Base-by-base conservation (phyloP, 768 basidiomycete species). In the Macrolepiota fuliginosa region DNA sequence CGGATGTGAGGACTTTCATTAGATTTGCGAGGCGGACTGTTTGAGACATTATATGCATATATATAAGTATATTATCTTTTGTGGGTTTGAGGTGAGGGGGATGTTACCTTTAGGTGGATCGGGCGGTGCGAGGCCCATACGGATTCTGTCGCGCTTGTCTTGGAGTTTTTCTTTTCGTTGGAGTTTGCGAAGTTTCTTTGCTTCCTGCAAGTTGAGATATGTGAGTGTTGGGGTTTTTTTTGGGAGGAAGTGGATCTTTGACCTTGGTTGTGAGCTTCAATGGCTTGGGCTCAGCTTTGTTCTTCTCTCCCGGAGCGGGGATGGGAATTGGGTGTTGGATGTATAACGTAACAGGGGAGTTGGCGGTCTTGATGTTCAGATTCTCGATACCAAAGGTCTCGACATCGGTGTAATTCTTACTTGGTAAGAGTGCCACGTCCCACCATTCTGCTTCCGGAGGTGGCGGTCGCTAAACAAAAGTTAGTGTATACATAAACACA, bases 251-350 rank as follows among this genome's bases (percentile, higher is more conserved):
- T 9, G 0, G 27, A 49, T 29, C 70, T n/a, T n/a, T 25, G 58
- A 85, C 92, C 86, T 92, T 98, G 76, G 89, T 91, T 3, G 96
- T 99, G 63, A 99, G 74, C 84, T 92, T 97, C 66, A 98, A 74
- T 1, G 94, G 90, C 70, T 96, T 93, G 58, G 91, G 71, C n/a
- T 79, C 81, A 4, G 82, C 79, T 70, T 89, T 87, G 70, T 85
- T 88, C 78, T 94, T 94, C 64, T 96, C 95, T 19, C 85, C 86
- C 11, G 93, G 93, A 2, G 91, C 91, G 51, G 94, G 94, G 60
- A 99, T 95, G 10, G 93, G 93, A 63, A 99, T 98, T 12, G 97
- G 97, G 71, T 98, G 96, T 72, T 98, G 97, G 54, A 98, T 86
- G 68, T 96, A 95, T 40, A 92, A 82, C 17, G 91, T 92, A 62